Base-by-base conservation (phyloP, 2,329 filamentous ascomycete genomes). In the Verruconis gallopava region DNA sequence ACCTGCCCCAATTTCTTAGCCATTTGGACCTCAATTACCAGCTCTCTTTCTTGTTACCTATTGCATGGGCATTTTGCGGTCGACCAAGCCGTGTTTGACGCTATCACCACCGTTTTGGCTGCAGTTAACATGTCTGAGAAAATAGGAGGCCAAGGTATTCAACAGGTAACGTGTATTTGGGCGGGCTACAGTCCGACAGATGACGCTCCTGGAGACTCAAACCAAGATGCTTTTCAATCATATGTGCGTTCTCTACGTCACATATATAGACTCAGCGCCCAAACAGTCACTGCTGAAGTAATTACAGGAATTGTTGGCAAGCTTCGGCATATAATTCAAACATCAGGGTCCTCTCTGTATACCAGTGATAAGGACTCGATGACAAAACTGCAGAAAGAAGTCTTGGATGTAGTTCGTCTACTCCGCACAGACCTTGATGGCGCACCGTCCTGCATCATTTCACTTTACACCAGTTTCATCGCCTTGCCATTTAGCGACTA, bases 181-280 rank as follows among this genome's bases (percentile, higher is more conserved):
- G 56, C 47, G 19, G 48, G 46, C 13, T 61, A 62, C 43, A 57
- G 59, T 21, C 19, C 49, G 50, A 52, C 39, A 43, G 34, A 41
- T 45, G 9, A 43, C 33, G 38, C 33, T 17, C 25, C 19, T 19
- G 21, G 44, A 17, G 54, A 57, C 43, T 55, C 54, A 11, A 93
- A 91, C 49, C 85, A 94, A 55, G 79, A 79, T 44, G 86, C 84
- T 9, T 72, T 89, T n/a, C 65, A 84, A 21, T 82, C 86, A n/a
- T 95, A 94, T 62, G 73, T 91, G 1, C 72, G 78, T 17, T 72
- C 81, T 1, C 73, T 91, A 32, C 68, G 77, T 43, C 79, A 91
- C 50, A 70, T 96, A 1, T 93, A 94, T 53, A 73, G 76, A 1
- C 71, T 95, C 4, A 75, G 85, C 37, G 71, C 79, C 44, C 62